These are phyloP conservation scores for Picochlorum sp. DNA, from an alignment of 139 green algal genomes.

Conservation along the genomic window DNA sequence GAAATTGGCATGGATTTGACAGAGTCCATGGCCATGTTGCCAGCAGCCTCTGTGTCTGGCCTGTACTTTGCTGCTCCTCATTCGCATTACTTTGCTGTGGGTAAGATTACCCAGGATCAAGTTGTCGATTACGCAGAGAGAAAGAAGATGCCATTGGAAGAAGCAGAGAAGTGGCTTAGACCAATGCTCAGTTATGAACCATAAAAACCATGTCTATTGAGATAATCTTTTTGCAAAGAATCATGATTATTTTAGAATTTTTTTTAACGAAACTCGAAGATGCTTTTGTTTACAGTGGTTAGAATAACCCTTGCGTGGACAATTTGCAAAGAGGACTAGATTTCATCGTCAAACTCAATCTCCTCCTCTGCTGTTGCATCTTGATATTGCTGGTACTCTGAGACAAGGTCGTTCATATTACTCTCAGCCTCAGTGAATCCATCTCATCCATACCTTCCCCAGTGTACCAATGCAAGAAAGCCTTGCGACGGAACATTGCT, in stretches of 20 bases:
- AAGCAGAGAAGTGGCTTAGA: conserved; percentile 78
- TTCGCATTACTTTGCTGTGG: conserved; percentile 94
- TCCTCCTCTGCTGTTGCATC: conserved; percentile 91
- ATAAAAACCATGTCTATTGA: conserved; percentile 16
- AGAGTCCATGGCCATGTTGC: conserved; percentile 93
- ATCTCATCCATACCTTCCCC: conserved; percentile 99
- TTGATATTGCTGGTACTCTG: conserved; percentile 99
- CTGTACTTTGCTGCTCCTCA: conserved; percentile 86
- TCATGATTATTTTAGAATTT: no score
- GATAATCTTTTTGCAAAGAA: no score
- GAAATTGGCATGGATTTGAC: conserved; percentile 82
- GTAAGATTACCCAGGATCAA: conserved; percentile 93
- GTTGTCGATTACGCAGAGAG: conserved; percentile 80
- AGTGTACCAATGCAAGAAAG: conserved; percentile 99
- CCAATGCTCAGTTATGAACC: conserved; percentile 90
- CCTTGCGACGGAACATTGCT: conserved; percentile 98
- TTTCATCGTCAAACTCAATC: conserved; percentile 3
- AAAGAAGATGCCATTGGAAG: conserved; percentile 79
- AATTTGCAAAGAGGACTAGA: not conserved
- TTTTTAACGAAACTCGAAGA: no score
- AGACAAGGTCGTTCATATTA: conserved; percentile 97
- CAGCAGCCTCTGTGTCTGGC: conserved; percentile 82
- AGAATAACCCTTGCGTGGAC: not conserved
- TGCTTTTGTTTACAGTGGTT: not conserved
- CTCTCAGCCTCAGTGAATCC: conserved; percentile 98